phyloP scores from a whole-genome alignment of 495 filamentous ascomycete genomes.

The Astrocystis sublimbata region DNA sequence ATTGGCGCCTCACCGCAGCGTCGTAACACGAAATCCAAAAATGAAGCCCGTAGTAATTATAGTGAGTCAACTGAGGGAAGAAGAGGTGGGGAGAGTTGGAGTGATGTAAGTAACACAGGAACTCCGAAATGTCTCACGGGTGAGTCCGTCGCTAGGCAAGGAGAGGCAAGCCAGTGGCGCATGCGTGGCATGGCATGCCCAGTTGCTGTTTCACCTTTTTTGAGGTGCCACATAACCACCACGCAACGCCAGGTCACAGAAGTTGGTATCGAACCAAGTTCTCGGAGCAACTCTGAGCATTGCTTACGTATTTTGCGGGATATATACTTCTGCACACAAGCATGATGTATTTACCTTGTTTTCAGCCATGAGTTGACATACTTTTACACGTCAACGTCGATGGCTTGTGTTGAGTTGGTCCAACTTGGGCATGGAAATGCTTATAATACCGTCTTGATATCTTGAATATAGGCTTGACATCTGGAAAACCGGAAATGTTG shows the following conservation, averaged over 20 bases:
- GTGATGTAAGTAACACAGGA: neutral
- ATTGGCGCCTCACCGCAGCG: no score
- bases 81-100: no score
- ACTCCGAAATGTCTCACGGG: neutral
- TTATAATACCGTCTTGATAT: no score
- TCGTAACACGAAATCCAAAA: no score
- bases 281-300: neutral
- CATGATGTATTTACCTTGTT: neutral
- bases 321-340: neutral
- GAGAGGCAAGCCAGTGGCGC: no score
- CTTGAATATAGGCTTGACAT: constrained; percentile 6
- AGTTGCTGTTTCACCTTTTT: neutral
- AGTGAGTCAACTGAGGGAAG: neutral
- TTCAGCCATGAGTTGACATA: neutral
- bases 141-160: neutral
- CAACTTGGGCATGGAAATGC: neutral
- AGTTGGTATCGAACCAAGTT: no score
- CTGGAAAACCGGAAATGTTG: neutral
- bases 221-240: neutral
- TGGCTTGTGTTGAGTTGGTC: no score
- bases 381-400: neutral
- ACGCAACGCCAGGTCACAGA: neutral
- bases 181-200: neutral
- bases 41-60: neutral
- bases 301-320: neutral